These are phyloP conservation scores for Diplodia seriata DNA, from an alignment of 2,329 filamentous ascomycete genomes.

Conservation along the genomic window DNA sequence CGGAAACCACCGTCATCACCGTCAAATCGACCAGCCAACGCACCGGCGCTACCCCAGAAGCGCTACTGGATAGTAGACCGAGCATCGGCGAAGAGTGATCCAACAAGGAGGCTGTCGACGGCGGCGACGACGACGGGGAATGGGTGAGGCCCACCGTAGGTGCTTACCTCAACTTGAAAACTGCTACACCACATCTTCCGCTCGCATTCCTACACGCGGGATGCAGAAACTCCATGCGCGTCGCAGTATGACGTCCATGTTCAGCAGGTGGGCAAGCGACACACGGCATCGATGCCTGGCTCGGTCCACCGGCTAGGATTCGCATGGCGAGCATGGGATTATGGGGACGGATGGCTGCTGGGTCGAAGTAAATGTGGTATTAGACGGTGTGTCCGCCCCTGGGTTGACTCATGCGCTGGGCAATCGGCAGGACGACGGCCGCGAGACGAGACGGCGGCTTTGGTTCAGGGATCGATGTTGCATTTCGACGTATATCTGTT, in stretches of 20 bases:
- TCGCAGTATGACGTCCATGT: slow-evolving; percentile 39
- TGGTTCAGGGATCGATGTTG: background rate
- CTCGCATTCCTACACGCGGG: too few species aligned
- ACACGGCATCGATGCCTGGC: too few species aligned
- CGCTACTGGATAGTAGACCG: slow-evolving; percentile 34
- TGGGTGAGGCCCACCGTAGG: slow-evolving; percentile 45
- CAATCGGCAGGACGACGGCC: background rate
- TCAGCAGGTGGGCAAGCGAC: too few species aligned
- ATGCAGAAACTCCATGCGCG: slow-evolving; percentile 40
- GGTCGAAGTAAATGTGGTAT: slow-evolving; percentile 7
- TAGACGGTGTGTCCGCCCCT: too few species aligned
- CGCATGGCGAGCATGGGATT: slow-evolving; percentile 41
- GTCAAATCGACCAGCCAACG: slow-evolving; percentile 8
- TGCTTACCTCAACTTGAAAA: slow-evolving; percentile 42
- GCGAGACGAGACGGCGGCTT: background rate
- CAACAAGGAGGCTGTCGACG: slow-evolving; percentile 35
- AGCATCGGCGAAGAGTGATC: slow-evolving; percentile 42
- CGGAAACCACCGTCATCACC: background rate
- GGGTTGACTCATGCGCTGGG: background rate
- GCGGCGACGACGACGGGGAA: slow-evolving; percentile 31
- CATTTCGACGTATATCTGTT: background rate
- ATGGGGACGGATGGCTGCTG: slow-evolving; percentile 37
- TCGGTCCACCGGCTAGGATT: slow-evolving; percentile 44
- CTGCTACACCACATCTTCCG: slow-evolving; percentile 38
- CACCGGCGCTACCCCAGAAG: slow-evolving; percentile 26